phyloP scores from a whole-genome alignment of 2,329 filamentous ascomycete species.

The Ophiostoma ips region DNA sequence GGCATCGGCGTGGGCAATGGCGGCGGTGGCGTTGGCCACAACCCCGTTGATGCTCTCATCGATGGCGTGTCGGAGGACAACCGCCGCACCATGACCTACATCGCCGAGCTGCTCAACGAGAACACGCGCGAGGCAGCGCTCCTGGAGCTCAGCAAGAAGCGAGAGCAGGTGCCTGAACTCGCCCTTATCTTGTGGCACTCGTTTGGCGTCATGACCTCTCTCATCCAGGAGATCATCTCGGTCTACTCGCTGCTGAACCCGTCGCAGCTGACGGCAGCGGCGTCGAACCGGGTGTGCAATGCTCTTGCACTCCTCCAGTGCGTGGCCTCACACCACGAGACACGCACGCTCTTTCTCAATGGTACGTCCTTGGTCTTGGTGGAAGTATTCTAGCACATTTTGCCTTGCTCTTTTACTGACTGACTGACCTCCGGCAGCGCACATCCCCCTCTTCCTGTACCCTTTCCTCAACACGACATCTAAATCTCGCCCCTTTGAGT shows the following conservation, averaged over 20 bases:
- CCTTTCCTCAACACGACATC: constrained; percentile 98
- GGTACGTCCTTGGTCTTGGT: constrained; percentile 39
- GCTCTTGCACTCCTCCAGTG: constrained; percentile 91
- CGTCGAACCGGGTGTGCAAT: constrained; percentile 94
- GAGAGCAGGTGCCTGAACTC: constrained; percentile 92
- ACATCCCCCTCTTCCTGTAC: constrained; percentile 95
- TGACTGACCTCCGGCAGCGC: constrained; percentile 42
- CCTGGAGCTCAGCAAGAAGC: constrained; percentile 94
- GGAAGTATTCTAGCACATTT: too few relatives aligned
- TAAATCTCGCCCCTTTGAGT: constrained; percentile 94
- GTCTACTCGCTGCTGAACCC: constrained; percentile 95
- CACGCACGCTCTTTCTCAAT: constrained; percentile 80
- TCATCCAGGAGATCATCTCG: constrained; percentile 96
- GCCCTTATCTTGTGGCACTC: constrained; percentile 97
- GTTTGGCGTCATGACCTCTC: constrained; percentile 95
- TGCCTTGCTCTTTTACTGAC: background rate
- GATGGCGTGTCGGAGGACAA: constrained; percentile 76
- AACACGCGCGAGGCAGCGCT: constrained; percentile 79
- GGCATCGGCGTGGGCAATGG: constrained; percentile 21
- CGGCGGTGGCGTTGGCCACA: constrained; percentile 38
- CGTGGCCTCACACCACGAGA: constrained; percentile 94
- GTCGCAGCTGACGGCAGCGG: constrained; percentile 92
- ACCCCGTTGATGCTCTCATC: constrained; percentile 39
- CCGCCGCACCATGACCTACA: constrained; percentile 80
- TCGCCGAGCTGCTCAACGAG: constrained; percentile 80